Evolutionary conservation across 106 monocot genomes (phyloP).

Genomic region (Phalaenopsis equestris): DNA sequence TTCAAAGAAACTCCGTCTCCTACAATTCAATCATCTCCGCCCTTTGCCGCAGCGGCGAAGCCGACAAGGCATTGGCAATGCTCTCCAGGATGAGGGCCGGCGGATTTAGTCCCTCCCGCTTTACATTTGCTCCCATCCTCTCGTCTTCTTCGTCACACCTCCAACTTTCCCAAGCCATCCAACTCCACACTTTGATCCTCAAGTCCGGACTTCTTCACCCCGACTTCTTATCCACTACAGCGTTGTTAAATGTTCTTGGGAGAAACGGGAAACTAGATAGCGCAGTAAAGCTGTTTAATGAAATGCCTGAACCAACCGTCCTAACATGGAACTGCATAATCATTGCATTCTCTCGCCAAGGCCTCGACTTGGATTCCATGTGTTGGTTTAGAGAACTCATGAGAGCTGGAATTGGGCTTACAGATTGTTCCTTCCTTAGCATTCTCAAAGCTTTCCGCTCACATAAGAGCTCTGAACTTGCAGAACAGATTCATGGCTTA

Average conservation of each 20-base stretch:
- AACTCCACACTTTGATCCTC: constrained; percentile 48
- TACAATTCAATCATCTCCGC: constrained; percentile 50
- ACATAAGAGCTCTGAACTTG: constrained; percentile 2
- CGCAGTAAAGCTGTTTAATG: constrained; percentile 48
- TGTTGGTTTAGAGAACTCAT: constrained; percentile 38
- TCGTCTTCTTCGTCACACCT: constrained; percentile 17
- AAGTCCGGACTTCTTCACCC: constrained; percentile 47
- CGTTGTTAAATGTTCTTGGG: constrained; percentile 37
- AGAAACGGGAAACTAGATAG: constrained; percentile 26
- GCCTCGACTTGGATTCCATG: constrained; percentile 25
- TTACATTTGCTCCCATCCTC: constrained; percentile 52
- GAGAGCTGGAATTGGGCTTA: constrained; percentile 12
- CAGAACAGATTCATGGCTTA: constrained; percentile 43
- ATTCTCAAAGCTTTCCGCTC: constrained; percentile 26
- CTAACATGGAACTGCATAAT: constrained; percentile 65
- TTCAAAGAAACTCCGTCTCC: constrained; percentile 16
- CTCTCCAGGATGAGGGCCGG: constrained; percentile 28
- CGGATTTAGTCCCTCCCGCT: constrained; percentile 33
- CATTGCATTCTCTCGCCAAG: constrained; percentile 16
- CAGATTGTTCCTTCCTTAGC: constrained; percentile 38
- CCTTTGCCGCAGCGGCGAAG: constrained; percentile 11
- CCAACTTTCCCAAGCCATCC: constrained; percentile 13
- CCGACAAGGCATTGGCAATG: constrained; percentile 13
- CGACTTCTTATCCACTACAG: constrained; percentile 39
- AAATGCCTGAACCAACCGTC: constrained; percentile 44